Conservation (phyloP, 1,139 yeast genomes). For the Protomyces inouyei region DNA sequence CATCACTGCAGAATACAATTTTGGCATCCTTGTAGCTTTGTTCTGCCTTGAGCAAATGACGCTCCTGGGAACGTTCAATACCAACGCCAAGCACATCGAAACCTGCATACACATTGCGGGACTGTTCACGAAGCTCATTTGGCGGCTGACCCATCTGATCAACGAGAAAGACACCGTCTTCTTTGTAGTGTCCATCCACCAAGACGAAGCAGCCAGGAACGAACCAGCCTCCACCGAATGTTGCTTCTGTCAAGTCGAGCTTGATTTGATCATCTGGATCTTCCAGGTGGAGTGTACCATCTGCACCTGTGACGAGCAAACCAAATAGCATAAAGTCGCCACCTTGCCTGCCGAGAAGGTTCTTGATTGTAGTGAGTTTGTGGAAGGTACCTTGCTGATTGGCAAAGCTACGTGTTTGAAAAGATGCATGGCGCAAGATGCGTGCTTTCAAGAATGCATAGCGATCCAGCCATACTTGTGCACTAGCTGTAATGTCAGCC, state of each 20-base stretch:
- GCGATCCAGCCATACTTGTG: constrained; percentile 41
- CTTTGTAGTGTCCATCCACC: constrained; percentile 77
- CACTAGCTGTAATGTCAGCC: constrained; percentile 33
- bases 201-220: constrained; percentile 75
- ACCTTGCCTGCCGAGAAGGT: constrained; percentile 79
- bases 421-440: constrained; percentile 67
- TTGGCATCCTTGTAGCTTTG: constrained; percentile 52
- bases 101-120: constrained; percentile 70
- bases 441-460: constrained; percentile 64
- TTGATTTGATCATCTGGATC: constrained; percentile 78
- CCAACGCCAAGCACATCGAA: constrained; percentile 74
- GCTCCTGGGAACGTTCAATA: constrained; percentile 56
- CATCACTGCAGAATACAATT: constrained; percentile 67
- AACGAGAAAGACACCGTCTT: constrained; percentile 65
- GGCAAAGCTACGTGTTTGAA: constrained; percentile 49
- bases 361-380: constrained; percentile 71
- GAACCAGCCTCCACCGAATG: constrained; percentile 64
- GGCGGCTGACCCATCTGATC: constrained; percentile 83
- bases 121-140: constrained; percentile 63
- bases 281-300: constrained; percentile 69
- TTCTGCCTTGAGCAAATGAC: constrained; percentile 55
- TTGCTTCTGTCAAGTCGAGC: constrained; percentile 58
- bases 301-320: constrained; percentile 55
- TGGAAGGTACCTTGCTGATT: constrained; percentile 38
- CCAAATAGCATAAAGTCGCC: constrained; percentile 74